Evolutionary conservation across 306 rosid genomes (phyloP).

Genomic region (Pterocarpus macrocarpus): DNA sequence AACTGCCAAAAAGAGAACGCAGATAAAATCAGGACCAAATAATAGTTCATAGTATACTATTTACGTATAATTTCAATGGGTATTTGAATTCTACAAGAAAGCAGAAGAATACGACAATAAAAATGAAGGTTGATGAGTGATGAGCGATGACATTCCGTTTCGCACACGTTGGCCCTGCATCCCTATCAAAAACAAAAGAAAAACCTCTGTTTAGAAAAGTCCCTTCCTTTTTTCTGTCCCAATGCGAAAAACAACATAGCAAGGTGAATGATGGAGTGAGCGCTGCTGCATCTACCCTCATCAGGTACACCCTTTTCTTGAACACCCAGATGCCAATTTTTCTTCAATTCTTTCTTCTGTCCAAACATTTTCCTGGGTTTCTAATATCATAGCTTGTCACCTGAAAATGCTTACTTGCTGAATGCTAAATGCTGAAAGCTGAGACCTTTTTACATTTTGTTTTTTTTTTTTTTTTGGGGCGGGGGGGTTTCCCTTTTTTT

Average conservation of each 20-base stretch:
- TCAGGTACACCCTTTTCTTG: slow-evolving; percentile 51
- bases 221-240: slow-evolving; percentile 37
- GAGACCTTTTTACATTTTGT: not conserved
- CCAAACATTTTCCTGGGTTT: slow-evolving; percentile 31
- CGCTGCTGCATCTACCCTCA: slow-evolving; percentile 16
- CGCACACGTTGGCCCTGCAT: slow-evolving; percentile 14
- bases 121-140: not conserved
- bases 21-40: not conserved
- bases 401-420: not conserved
- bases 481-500: not conserved
- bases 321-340: slow-evolving; percentile 47
- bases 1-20: not conserved
- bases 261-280: slow-evolving; percentile 41
- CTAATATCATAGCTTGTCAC: not conserved
- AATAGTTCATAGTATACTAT: not conserved
- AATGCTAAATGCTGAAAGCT: slow-evolving; percentile 31
- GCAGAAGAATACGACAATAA: slow-evolving; percentile 8
- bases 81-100: slow-evolving; percentile 33
- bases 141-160: not conserved
- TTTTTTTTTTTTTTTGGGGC: too few species aligned
- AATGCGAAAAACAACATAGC: slow-evolving; percentile 12
- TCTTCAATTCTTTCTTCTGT: slow-evolving; percentile 13
- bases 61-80: slow-evolving; percentile 1
- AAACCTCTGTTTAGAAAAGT: slow-evolving; percentile 30
- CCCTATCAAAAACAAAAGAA: not conserved